Conservation (phyloP, 2,329 filamentous ascomycete genomes). For the Chaetothyriales sp. region DNA sequence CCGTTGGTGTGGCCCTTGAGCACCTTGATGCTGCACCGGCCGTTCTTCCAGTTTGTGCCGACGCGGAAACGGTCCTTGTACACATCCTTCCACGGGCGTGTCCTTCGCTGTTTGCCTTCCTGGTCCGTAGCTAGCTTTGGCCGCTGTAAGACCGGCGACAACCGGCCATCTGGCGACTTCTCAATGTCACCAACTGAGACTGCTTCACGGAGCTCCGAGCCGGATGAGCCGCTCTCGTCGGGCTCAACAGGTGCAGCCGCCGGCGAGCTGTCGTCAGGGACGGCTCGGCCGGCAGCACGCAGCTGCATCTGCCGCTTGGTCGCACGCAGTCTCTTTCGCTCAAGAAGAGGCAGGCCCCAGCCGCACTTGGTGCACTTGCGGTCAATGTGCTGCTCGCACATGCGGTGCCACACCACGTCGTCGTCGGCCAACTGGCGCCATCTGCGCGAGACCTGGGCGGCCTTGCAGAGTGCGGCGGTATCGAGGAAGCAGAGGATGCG, state of each 20-base stretch:
- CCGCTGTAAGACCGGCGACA: constrained; percentile 6
- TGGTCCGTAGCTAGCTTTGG: constrained; percentile 1
- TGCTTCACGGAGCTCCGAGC: not conserved
- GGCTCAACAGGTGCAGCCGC: constrained; percentile 30
- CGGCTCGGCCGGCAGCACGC: constrained; percentile 43
- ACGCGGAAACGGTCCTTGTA: constrained; percentile 93
- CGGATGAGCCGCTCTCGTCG: not conserved
- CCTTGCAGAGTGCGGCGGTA: constrained; percentile 86
- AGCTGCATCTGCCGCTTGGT: constrained; percentile 75
- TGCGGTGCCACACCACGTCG: constrained; percentile 92
- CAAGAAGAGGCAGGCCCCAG: constrained; percentile 80
- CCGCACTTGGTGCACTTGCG: constrained; percentile 89
- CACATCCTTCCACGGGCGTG: constrained; percentile 83
- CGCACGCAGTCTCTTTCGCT: constrained; percentile 72
- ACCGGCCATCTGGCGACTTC: constrained; percentile 4
- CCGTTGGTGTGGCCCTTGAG: constrained; percentile 83
- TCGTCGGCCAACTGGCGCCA: constrained; percentile 91
- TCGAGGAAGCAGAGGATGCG: constrained; percentile 89
- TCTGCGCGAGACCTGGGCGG: constrained; percentile 76
- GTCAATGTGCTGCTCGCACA: constrained; percentile 96
- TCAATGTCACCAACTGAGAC: constrained; percentile 2
- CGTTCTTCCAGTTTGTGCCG: constrained; percentile 94
- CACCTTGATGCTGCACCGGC: constrained; percentile 66
- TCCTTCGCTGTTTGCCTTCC: constrained; percentile 3
- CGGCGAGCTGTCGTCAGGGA: constrained; percentile 37